Base-by-base conservation (phyloP, 2,329 filamentous ascomycete genomes). In the Aspergillus fumigatus region DNA sequence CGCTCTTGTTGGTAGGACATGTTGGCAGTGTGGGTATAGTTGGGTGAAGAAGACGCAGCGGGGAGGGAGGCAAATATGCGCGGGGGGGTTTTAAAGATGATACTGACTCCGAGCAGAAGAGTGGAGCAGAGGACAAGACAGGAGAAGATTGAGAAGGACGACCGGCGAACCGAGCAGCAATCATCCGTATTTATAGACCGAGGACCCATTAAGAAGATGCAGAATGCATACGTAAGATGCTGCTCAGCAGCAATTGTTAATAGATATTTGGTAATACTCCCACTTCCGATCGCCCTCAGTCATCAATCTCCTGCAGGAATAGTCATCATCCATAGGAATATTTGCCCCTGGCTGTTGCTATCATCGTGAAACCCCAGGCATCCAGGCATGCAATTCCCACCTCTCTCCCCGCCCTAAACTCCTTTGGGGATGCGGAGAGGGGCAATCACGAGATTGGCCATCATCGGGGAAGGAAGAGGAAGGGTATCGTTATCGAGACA, bases 1-100 rank as follows among this genome's bases (percentile, higher is more conserved):
- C 94, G 85, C 79, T 97, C 92, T 62, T 87, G 84, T 57, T 83
- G 79, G 80, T 94, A 96, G 50, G 78, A 71, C 72, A 79, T 76
- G 35, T 56, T 72, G 59, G 66, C 56, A 52, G 66, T 52, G 55
- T 67, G 65, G 35, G 58, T 59, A 54, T 60, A 59, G 52, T 65
- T 58, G 38, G 50, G 53, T 51, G 59, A 62, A 52, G 58, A 53
- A 52, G 60, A 54, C 55, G 68, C 58, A 58, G 65, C 68, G 54
- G 67, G 63, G 59, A 73, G 65, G 45, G 76, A 58, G 56, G 74
- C 70, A 54, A 73, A 67, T 56, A 80, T 71, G 62, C 73, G 77
- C 62, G 70, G 69, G 57, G 66, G 66, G 63, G 67, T 65, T 65
- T 70, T 71, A 47, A 77, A 63, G 58, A 78, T 61, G 55, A 75